Conservation (phyloP, 2,329 filamentous ascomycete species). For the Curvularia hawaiiensis region DNA sequence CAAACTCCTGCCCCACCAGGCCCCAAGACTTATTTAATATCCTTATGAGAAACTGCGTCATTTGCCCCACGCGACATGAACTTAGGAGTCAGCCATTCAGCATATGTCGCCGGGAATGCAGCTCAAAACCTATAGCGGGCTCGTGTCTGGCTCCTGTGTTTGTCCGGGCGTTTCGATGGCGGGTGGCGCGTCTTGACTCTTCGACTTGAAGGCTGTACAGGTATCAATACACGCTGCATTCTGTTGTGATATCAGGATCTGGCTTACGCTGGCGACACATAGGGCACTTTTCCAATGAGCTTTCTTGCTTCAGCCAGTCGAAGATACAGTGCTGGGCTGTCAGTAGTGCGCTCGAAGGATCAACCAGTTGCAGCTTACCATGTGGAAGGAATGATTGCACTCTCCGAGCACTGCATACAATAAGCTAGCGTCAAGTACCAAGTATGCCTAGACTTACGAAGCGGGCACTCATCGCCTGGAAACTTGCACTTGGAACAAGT, state of each 20-base stretch:
- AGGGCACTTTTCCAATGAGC: slow-evolving; percentile 90
- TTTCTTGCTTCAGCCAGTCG: slow-evolving; percentile 95
- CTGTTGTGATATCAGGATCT: background rate
- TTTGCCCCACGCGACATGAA: background rate
- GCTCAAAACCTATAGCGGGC: slow-evolving; percentile 15
- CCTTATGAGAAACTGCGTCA: background rate
- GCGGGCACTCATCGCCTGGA: slow-evolving; percentile 91
- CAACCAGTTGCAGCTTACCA: slow-evolving; percentile 61
- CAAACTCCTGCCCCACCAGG: background rate
- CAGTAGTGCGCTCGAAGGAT: slow-evolving; percentile 9
- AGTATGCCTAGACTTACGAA: slow-evolving; percentile 65
- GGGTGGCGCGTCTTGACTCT: slow-evolving; percentile 41
- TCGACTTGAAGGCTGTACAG: slow-evolving; percentile 46
- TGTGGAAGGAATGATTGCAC: slow-evolving; percentile 97
- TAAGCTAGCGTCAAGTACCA: background rate
- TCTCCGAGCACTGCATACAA: slow-evolving; percentile 78
- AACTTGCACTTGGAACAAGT: slow-evolving; percentile 98
- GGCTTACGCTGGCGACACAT: slow-evolving; percentile 92
- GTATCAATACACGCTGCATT: slow-evolving; percentile 17
- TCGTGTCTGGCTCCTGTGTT: slow-evolving; percentile 27
- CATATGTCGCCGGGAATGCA: background rate
- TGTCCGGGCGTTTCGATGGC: slow-evolving; percentile 18
- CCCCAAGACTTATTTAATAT: background rate
- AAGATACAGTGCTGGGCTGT: slow-evolving; percentile 81
- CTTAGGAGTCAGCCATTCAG: background rate